These are phyloP conservation scores for Batkoa obscura DNA, from an alignment of 371 early-diverging fungal genomes.

Conservation along the genomic window DNA sequence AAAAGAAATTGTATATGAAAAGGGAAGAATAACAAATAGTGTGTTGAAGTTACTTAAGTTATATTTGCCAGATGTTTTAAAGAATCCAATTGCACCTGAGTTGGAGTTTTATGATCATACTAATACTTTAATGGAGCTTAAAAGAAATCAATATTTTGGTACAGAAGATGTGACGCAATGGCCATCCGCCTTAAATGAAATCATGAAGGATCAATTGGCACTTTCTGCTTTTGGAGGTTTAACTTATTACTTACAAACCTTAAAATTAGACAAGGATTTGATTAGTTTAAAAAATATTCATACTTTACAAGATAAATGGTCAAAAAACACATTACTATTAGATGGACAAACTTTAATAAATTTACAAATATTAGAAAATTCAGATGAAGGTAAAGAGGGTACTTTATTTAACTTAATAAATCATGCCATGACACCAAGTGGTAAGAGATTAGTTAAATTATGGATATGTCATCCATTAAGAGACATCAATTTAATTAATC, in stretches of 20 bases:
- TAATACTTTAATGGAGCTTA: conserved; percentile 45
- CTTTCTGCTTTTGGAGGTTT: conserved; percentile 66
- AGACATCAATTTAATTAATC: conserved; percentile 48
- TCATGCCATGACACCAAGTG: conserved; percentile 74
- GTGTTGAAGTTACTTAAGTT: conserved; percentile 50
- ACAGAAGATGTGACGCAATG: conserved; percentile 10
- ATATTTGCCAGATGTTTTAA: not conserved
- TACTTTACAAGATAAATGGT: conserved; percentile 55
- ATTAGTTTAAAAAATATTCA: conserved; percentile 63
- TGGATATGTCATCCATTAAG: conserved; percentile 93
- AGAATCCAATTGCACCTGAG: conserved; percentile 33
- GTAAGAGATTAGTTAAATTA: conserved; percentile 61
- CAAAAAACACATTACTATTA: conserved; percentile 46
- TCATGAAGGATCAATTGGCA: conserved; percentile 17
- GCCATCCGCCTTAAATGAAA: conserved; percentile 17
- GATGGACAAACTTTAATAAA: conserved; percentile 91
- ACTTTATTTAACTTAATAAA: conserved; percentile 76
- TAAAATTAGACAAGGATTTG: conserved; percentile 72
- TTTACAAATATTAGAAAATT: conserved; percentile 82
- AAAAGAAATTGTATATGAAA: conserved; percentile 68
- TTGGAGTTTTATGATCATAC: conserved; percentile 69
- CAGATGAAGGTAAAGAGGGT: conserved; percentile 54
- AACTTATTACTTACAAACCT: conserved; percentile 51
- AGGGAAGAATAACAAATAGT: conserved; percentile 36
- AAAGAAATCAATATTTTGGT: conserved; percentile 40